Evolutionary conservation across 257 asterid genomes (phyloP), one percentile per base, ranked within the genome.

Genomic region (Solanum chaucha): DNA sequence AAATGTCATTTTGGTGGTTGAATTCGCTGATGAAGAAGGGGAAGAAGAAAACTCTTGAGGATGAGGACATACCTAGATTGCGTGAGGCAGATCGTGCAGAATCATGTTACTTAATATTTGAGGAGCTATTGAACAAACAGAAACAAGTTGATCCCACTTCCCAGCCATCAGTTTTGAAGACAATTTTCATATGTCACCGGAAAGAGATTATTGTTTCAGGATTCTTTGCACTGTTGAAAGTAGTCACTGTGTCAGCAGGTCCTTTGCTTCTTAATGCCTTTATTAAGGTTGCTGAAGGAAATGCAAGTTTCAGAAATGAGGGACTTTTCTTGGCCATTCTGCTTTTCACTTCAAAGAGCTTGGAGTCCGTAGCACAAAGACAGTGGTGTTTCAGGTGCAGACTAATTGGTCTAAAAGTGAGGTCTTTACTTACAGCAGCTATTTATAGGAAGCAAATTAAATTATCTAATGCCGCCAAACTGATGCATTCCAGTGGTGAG

Each of bases 21-120:
- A 71, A 91, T 67, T 93, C 98, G 73, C 87, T 96, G 78, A 88
- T 96, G 81, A 89, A 96, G 74, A 92, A 94, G 38, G 98, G 99
- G 44, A 88, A 88, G 90, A 94, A 86, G 88, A 96, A 88, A 89
- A 88, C 93, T 0, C 86, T 96, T 87, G 90, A 91, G 93, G 95
- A 93, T 15, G 94, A 94, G 92, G 98, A 96, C 91, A 93, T 95
- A 71, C 98, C 98, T 90, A 97, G 94, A 89, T 93, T 96, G 35
- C 85, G 77, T 59, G 72, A 48, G 36, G 38, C 89, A 5, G 98
- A 96, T 87, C 89, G 91, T 83, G 94, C 89, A 87, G 91, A 86
- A 94, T 92, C 74, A 90, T 95, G 10, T 93, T 90, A 73, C 98
- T 97, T 51, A 84, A 91, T 71, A 85, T 96, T 75, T 86, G 91